Conservation (phyloP, 441 rosid species). For the Aleurites moluccanus region DNA sequence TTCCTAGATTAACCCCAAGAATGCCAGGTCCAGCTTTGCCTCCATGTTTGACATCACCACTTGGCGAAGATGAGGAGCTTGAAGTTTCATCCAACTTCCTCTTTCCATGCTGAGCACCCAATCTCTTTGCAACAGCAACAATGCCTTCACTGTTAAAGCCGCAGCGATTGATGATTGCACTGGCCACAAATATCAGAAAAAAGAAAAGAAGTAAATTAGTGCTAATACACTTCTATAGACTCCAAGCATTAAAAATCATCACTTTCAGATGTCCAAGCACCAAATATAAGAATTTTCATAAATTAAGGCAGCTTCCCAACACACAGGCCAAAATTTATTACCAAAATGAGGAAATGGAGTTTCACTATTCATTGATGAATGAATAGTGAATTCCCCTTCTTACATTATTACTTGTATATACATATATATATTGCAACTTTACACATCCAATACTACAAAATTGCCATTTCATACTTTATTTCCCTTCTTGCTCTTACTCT, state of each 20-base stretch:
- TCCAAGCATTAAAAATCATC: not conserved
- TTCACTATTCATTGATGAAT: no score
- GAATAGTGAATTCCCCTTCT: no score
- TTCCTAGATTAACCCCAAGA: slow-evolving; percentile 97
- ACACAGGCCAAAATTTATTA: no score
- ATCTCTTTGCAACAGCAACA: slow-evolving; percentile 89
- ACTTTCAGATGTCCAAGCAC: not conserved
- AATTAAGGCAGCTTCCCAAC: slow-evolving; percentile 5
- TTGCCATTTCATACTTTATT: not conserved
- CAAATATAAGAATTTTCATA: not conserved
- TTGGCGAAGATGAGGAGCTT: slow-evolving; percentile 51
- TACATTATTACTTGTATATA: no score
- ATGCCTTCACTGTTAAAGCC: slow-evolving; percentile 98
- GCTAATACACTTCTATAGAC: not conserved
- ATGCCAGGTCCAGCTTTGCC: slow-evolving; percentile 99
- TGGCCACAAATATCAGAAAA: slow-evolving; percentile 31
- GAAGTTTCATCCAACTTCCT: slow-evolving; percentile 88
- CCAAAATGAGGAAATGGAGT: no score
- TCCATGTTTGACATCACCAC: slow-evolving; percentile 67
- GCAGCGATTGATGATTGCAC: slow-evolving; percentile 93
- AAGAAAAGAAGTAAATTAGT: slow-evolving; percentile 6
- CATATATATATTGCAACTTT: no score
- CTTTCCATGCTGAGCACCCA: slow-evolving; percentile 98
- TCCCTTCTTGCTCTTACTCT: not conserved
- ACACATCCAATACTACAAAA: no score